Conservation (phyloP, 306 rosid species). For the Hippophae rhamnoides region DNA sequence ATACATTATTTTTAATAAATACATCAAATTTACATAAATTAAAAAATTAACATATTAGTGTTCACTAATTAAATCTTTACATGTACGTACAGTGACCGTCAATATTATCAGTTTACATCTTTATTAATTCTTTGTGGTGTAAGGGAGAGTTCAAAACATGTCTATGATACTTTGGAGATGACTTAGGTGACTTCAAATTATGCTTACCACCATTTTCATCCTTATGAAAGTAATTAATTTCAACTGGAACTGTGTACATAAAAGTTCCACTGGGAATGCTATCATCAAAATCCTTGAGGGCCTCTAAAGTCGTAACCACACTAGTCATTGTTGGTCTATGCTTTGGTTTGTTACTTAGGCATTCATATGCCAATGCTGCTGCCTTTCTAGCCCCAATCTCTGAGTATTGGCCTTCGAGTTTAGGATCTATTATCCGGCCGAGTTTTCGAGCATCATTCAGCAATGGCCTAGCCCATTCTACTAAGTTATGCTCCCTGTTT, state of each 20-base stretch:
- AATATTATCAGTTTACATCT: no score
- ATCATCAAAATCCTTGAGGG: slow-evolving; percentile 50
- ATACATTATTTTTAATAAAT: no score
- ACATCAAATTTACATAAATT: no score
- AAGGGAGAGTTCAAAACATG: no score
- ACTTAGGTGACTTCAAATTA: no score
- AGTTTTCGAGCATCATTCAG: slow-evolving; percentile 48
- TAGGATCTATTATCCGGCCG: slow-evolving; percentile 35
- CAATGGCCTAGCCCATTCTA: slow-evolving; percentile 75
- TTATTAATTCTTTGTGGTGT: no score
- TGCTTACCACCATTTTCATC: no score
- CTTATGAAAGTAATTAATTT: neutral
- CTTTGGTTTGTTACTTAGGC: slow-evolving; percentile 53
- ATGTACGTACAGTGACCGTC: no score
- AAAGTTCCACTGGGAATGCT: slow-evolving; percentile 39
- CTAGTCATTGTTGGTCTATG: slow-evolving; percentile 54
- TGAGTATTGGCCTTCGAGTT: slow-evolving; percentile 56
- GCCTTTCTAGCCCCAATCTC: slow-evolving; percentile 42
- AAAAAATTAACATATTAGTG: no score
- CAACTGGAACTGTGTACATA: slow-evolving; percentile 57
- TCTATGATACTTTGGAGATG: no score
- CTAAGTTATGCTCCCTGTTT: slow-evolving; percentile 37
- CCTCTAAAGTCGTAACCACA: slow-evolving; percentile 47
- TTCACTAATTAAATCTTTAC: no score
- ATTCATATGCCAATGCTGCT: slow-evolving; percentile 53